Base-by-base conservation (phyloP, 305 asterid genomes). In the Fraxinus velutina region DNA sequence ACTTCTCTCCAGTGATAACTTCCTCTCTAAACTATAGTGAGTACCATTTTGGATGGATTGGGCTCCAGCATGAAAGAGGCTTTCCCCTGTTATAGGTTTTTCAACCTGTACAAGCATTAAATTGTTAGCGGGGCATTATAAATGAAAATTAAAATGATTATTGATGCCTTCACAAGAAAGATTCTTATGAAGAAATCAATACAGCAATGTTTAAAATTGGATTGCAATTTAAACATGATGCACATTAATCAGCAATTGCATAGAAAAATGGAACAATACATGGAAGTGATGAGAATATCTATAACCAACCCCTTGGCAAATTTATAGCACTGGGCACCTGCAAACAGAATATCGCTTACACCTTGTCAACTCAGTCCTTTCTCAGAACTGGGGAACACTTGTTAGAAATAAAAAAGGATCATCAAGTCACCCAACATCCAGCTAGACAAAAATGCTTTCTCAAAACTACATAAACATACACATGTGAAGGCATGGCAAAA, bases 41-140 rank as follows among this genome's bases (percentile, higher is more conserved):
- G 81, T 81, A 76, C 79, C 89, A 85, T 86, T 87, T 84, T 84
- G 92, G 79, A 79, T 44, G 81, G 80, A 68, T 82, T 79, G 85
- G 62, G 83, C 72, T 55, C 80, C 89, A 60, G 89, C 83, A 83
- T 79, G 83, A 36, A 84, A 52, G 50, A 77, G 79, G 83, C 75
- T 83, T 85, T 84, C 92, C 82, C 80, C 89, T 52, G 83, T 66
- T 82, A 85, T 89, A 80, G 85, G 55, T 84, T 89, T 91, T 57
- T 76, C 87, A 82, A 86, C 88, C 97, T 91, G 90, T 78, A 86
- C 79, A 78, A 87, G 86, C 34, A 0, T 15, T 15, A 79, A n/a
- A 50, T 44, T 57, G 32, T 32, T 77, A 84, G 37, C 6, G 62
- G 71, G 75, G 29, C 68, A 76, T 80, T 79, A 39, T 24, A 76